phyloP scores from a whole-genome alignment of 352 stramenopile genomes.

The Pythium insidiosum region DNA sequence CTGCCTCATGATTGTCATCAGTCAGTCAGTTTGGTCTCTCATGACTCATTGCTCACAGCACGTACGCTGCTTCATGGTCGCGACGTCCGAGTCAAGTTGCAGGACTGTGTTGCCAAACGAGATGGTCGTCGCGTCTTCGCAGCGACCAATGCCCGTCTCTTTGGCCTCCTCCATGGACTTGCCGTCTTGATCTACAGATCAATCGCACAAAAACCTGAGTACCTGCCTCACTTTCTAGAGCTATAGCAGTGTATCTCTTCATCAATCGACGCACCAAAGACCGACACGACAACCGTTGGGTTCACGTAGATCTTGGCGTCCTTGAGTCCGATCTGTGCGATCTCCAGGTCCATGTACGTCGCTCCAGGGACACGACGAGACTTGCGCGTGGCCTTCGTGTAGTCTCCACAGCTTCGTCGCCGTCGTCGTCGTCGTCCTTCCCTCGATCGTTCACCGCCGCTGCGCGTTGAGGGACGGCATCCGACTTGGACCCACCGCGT shows the following conservation, averaged over 20 bases:
- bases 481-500: slow-evolving; percentile 1
- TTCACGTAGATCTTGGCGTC: slow-evolving; percentile 54
- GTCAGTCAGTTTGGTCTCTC: not conserved
- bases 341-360: slow-evolving; percentile 42
- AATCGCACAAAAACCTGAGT: not conserved
- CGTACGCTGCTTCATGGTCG: slow-evolving; percentile 49
- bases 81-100: slow-evolving; percentile 37
- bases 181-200: slow-evolving; percentile 26
- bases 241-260: no score
- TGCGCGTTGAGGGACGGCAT: no score
- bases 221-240: not conserved
- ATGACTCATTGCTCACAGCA: no score
- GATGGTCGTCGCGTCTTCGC: slow-evolving; percentile 33
- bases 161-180: slow-evolving; percentile 43
- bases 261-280: slow-evolving; percentile 28
- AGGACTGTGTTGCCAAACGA: slow-evolving; percentile 29
- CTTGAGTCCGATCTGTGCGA: slow-evolving; percentile 56
- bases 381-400: not conserved
- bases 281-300: slow-evolving; percentile 51
- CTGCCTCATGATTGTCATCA: slow-evolving; percentile 14
- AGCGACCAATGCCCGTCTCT: slow-evolving; percentile 34
- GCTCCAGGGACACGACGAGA: slow-evolving; percentile 10
- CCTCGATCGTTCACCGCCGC: no score
- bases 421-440: no score
- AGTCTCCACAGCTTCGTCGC: no score